Base-by-base conservation (phyloP, 1,284 basidiomycete species). In the Puccinia hordei region DNA sequence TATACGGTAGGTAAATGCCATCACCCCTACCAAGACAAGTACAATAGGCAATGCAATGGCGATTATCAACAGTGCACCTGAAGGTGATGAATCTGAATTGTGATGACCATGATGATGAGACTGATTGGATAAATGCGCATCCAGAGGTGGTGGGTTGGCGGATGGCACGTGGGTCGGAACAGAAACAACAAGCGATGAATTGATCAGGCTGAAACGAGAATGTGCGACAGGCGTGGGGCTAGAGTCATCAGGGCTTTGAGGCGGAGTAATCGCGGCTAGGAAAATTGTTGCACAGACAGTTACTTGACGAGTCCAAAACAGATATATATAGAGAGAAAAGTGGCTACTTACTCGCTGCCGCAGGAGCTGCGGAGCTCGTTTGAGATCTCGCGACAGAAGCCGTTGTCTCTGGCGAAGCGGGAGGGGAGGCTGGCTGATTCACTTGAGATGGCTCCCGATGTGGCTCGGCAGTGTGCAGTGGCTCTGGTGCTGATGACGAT, bases 151-250 rank as follows among this genome's bases (percentile, higher is more conserved):
- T 24, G 19, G n/a, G 27, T 30, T n/a, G 46, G 44, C 22, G 10
- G 49, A 38, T 27, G 66, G 49, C 0, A 38, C 22, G 49, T 24
- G 51, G 9, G 24, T 51, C 6, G 69, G 51, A 30, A 72, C 51
- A 35, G 69, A 24, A 33, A 72, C 49, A 27, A 72, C 69, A 19
- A 53, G 13, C 12, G 69, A 72, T 33, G 69, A 72, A 55, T 72
- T 72, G 2, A 33, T 22, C 0, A 72, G 49, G 30, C 17, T 72
- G 69, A 72, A 44, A n/a, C 13, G 38, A 72, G 55, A 30, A 19
- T 38, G 41, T 30, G 46, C 17, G 17, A 51, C 44, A 0, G 68
- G 68, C 46, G 30, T 4, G 4, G 63, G 38, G 6, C n/a, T 69
- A 0, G 66, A 38, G n/a, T 15, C n/a, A n/a, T 46, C 24, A 35